Evolutionary conservation across 163 green algal genomes (phyloP).

Genomic region (Scenedesmus sp.): DNA sequence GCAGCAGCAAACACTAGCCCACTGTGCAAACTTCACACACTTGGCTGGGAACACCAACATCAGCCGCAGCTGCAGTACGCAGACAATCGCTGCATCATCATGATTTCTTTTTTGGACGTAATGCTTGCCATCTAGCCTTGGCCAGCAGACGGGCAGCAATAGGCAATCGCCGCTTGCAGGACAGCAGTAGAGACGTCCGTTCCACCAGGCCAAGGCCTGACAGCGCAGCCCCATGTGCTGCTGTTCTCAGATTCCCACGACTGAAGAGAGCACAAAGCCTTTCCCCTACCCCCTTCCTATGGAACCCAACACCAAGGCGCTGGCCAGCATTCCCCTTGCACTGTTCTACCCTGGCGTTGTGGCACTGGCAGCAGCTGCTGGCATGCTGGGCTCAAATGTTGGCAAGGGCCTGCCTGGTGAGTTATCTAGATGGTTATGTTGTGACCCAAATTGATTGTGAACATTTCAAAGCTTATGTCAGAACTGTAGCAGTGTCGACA

Average conservation of each 20-base stretch:
- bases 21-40: slow-evolving; percentile 5
- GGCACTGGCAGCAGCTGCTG: slow-evolving; percentile 59
- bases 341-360: slow-evolving; percentile 70
- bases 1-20: not conserved
- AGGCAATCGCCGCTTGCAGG: not conserved
- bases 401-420: slow-evolving; percentile 67
- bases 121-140: not conserved
- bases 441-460: too few relatives aligned
- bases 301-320: slow-evolving; percentile 62
- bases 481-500: too few relatives aligned
- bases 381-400: slow-evolving; percentile 50
- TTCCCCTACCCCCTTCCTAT: slow-evolving; percentile 70
- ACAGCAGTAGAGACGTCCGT: not conserved
- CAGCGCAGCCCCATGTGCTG: not conserved
- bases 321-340: slow-evolving; percentile 64
- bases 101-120: not conserved
- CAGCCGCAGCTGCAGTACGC: not conserved
- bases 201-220: not conserved
- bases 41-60: not conserved
- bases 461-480: too few relatives aligned
- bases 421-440: not conserved
- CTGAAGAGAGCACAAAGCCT: slow-evolving; percentile 48
- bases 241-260: slow-evolving; percentile 24
- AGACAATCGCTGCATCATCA: not conserved
- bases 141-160: not conserved